Base-by-base conservation (phyloP, 345 rosid species). In the Rubroshorea leprosula region DNA sequence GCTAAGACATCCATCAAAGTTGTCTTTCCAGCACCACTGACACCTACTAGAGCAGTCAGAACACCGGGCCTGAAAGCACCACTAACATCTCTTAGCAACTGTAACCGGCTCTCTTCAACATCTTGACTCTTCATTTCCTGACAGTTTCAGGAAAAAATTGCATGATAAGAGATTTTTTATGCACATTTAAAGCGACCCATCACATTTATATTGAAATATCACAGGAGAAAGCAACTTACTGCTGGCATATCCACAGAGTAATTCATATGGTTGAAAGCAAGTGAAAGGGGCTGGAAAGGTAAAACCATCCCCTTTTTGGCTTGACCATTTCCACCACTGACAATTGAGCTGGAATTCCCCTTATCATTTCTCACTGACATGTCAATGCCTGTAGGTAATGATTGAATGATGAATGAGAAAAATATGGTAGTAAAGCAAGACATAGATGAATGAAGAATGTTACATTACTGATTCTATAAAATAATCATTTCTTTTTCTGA, bases 21-120 rank as follows among this genome's bases (percentile, higher is more conserved):
- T 23, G 96, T 88, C 72, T 85, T 88, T 16, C 96, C 96, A 9
- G 96, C 96, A 20, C 96, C 96, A 49, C 90, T 85, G 0, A 85
- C 84, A 5, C 96, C 96, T 52, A 88, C 80, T n/a, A 85, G 60
- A 15, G 93, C 92, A 53, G 93, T 85, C 56, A 88, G 64, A 21
- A 78, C 60, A 15, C 96, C 93, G 0, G 96, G 96, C 66, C 83
- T 80, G 56, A 88, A 88, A 62, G 88, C 83, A 56, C 96, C 93
- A 20, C 88, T 83, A 23, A 81, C 83, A 24, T 79, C 68, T 56
- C 69, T 59, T 54, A 88, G 73, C 46, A 88, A 67, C 54, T 88
- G 87, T 8, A 88, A 78, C 19, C 75, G 80, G 54, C 55, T 66
- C 50, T 81, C 78, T 73, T 74, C 76, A 56, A 73, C 57, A 50